phyloP scores from a whole-genome alignment of 805 yeast species.

The Jamesozyma lodderae region DNA sequence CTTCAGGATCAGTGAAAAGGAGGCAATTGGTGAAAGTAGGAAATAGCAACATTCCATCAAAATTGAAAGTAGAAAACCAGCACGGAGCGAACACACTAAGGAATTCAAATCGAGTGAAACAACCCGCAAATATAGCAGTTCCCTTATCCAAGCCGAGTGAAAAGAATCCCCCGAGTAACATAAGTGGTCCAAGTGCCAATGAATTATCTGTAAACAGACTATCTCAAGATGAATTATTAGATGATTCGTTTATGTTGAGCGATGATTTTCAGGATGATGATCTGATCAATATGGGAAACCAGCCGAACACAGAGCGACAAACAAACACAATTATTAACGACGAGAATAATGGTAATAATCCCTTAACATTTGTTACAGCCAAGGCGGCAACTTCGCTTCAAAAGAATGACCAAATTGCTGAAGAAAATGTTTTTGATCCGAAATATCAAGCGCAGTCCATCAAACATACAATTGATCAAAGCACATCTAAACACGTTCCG shows the following conservation, averaged over 20 bases:
- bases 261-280: constrained; percentile 38
- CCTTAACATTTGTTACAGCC: constrained; percentile 48
- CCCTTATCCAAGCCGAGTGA: too few species aligned
- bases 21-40: constrained; percentile 18
- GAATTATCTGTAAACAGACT: neutral
- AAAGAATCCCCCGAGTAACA: too few species aligned
- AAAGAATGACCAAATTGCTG: constrained; percentile 33
- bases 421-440: constrained; percentile 43
- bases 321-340: constrained; percentile 2
- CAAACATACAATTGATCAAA: constrained; percentile 56
- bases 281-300: constrained; percentile 28
- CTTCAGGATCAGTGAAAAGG: constrained; percentile 11
- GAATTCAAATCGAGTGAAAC: too few species aligned
- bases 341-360: constrained; percentile 2
- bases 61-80: neutral
- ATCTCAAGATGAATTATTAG: constrained; percentile 32
- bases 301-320: neutral
- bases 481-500: constrained; percentile 52
- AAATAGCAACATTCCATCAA: neutral
- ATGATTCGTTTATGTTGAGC: constrained; percentile 47
- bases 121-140: too few species aligned
- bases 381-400: constrained; percentile 52
- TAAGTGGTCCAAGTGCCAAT: too few species aligned
- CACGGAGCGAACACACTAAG: too few species aligned
- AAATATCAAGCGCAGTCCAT: constrained; percentile 48